phyloP scores from a whole-genome alignment of 1,284 basidiomycete genomes.

The Calocybe gambosa region DNA sequence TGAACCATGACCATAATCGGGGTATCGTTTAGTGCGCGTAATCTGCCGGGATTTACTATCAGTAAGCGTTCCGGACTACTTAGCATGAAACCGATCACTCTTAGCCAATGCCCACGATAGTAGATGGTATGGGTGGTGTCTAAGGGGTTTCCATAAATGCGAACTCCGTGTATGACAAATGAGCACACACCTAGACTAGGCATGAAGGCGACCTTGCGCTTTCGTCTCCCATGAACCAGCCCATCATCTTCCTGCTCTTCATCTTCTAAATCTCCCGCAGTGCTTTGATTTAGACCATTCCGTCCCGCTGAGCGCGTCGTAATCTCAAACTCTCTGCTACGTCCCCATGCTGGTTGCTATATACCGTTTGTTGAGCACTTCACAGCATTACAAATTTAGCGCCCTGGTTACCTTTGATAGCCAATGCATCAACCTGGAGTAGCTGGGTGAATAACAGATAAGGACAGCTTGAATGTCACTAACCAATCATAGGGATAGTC shows the following conservation, averaged over 20 bases:
- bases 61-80: constrained; percentile 15
- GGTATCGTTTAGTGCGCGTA: constrained; percentile 67
- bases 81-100: constrained; percentile 39
- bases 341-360: constrained; percentile 80
- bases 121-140: constrained; percentile 83
- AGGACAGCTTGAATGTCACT: constrained; percentile 18
- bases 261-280: constrained; percentile 68
- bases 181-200: constrained; percentile 62
- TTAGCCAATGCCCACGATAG: constrained; percentile 80
- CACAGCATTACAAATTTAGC: background rate
- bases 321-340: constrained; percentile 80
- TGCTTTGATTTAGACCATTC: constrained; percentile 55
- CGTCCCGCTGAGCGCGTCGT: constrained; percentile 67
- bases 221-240: constrained; percentile 61
- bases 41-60: constrained; percentile 43
- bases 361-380: background rate
- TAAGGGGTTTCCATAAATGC: constrained; percentile 20
- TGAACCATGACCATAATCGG: constrained; percentile 63
- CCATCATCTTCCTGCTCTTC: constrained; percentile 48
- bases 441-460: constrained; percentile 6
- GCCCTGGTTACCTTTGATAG: constrained; percentile 55
- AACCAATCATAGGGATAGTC: constrained; percentile 83
- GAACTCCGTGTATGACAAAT: background rate
- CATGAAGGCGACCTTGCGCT: constrained; percentile 71
- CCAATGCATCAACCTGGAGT: constrained; percentile 76